Percentiles rank a stretch among this genome's conserved stretches.
Conservation (phyloP, 164 flowering plant genomes). For the Kingdonia uniflora region DNA sequence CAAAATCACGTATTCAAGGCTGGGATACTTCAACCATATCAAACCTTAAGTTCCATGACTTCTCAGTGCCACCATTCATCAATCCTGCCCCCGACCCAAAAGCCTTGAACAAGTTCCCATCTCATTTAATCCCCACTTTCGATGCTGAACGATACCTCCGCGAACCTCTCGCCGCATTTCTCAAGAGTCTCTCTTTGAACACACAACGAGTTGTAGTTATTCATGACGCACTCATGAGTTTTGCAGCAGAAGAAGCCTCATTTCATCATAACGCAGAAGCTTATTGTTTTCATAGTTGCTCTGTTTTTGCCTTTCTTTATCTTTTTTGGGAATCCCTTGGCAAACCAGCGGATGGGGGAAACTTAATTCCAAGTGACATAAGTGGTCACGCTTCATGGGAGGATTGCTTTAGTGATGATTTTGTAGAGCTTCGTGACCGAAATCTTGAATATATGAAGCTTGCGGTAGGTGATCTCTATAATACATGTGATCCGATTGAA, state of each 20-base stretch:
- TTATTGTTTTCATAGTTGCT: slow-evolving; percentile 34
- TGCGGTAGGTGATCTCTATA: neutral
- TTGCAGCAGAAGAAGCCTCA: slow-evolving; percentile 36
- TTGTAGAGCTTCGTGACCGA: neutral
- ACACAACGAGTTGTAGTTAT: slow-evolving; percentile 30
- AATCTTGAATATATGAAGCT: neutral
- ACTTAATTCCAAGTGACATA: too few relatives aligned
- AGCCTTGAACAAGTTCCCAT: slow-evolving; percentile 32
- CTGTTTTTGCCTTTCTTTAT: slow-evolving; percentile 28
- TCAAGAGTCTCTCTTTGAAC: slow-evolving; percentile 20
- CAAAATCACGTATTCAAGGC: slow-evolving; percentile 29
- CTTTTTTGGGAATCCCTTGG: neutral
- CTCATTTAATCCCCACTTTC: slow-evolving; percentile 38
- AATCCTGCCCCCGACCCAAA: slow-evolving; percentile 38
- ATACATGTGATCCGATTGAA: neutral
- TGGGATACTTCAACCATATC: slow-evolving; percentile 16
- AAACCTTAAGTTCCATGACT: slow-evolving; percentile 46
- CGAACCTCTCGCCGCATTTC: slow-evolving; percentile 28
- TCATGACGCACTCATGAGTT: slow-evolving; percentile 51
- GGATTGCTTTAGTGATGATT: neutral
- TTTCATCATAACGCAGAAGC: slow-evolving; percentile 38
- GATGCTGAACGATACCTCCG: slow-evolving; percentile 29
- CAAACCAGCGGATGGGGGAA: too few relatives aligned
- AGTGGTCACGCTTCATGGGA: neutral
- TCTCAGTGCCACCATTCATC: slow-evolving; percentile 18